A percentile compares a stretch with the other conserved stretches of the same genome.
Conservation (phyloP, 768 basidiomycete genomes). For the Lyophyllum atratum region DNA sequence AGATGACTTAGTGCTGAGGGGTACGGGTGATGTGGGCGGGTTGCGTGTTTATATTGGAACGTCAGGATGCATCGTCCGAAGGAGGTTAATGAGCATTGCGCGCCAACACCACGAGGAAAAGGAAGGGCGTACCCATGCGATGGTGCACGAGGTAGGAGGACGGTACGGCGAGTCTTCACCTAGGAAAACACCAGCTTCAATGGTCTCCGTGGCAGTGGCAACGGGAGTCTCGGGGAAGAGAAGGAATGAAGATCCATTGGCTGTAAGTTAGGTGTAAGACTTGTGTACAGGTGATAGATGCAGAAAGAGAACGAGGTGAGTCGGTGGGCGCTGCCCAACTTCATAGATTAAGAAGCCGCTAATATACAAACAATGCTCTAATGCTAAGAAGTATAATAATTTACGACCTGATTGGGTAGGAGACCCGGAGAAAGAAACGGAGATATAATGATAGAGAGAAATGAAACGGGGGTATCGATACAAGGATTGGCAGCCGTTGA, state of each 20-base stretch:
- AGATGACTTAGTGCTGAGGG: not conserved
- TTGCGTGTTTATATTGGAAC: not conserved
- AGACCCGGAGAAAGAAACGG: not conserved
- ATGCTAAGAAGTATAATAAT: no score
- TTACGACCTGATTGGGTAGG: not conserved
- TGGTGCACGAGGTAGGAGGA: constrained; percentile 22
- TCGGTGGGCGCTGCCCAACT: no score
- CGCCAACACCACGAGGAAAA: constrained; percentile 24
- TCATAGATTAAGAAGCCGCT: no score
- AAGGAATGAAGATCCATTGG: constrained; percentile 10
- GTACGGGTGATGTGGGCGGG: not conserved
- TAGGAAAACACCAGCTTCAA: constrained; percentile 10
- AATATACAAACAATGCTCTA: no score
- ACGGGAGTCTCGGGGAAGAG: constrained; percentile 1
- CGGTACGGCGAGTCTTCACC: constrained; percentile 19
- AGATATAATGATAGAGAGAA: not conserved
- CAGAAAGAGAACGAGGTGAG: no score
- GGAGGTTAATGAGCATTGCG: not conserved
- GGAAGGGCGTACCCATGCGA: constrained; percentile 12
- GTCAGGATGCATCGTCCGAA: not conserved
- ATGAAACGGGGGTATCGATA: not conserved
- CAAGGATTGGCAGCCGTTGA: not conserved
- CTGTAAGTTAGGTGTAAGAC: not conserved
- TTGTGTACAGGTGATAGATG: not conserved
- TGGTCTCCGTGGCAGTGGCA: not conserved